Percentiles rank a stretch among this genome's conserved stretches.
phyloP scores from a whole-genome alignment of 352 stramenopile genomes.

The Peronospora farinosa region DNA sequence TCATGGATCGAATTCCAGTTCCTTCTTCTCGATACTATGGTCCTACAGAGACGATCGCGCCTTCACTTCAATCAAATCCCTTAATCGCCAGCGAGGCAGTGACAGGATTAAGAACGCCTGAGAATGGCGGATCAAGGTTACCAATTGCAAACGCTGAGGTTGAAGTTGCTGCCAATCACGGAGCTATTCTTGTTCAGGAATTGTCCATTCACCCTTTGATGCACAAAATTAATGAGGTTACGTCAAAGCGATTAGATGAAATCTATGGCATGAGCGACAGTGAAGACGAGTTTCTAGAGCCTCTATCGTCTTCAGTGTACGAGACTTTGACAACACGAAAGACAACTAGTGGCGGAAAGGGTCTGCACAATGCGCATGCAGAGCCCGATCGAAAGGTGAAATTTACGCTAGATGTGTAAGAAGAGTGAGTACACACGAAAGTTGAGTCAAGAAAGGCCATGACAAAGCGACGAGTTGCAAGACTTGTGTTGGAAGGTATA shows the following conservation, averaged over 20 bases:
- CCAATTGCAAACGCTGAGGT: constrained; percentile 11
- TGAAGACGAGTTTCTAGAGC: constrained; percentile 71
- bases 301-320: constrained; percentile 47
- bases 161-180: constrained; percentile 29
- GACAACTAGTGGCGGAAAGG: constrained; percentile 17
- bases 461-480: background rate
- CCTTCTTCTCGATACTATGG: constrained; percentile 49
- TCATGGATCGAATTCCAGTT: constrained; percentile 72
- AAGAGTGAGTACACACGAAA: background rate
- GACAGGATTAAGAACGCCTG: background rate
- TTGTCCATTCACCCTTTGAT: constrained; percentile 42
- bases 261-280: constrained; percentile 85
- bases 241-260: constrained; percentile 55
- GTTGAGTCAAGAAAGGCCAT: background rate
- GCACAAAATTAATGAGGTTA: constrained; percentile 48
- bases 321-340: constrained; percentile 41
- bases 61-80: constrained; percentile 25
- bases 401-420: constrained; percentile 49
- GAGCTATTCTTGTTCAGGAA: constrained; percentile 61
- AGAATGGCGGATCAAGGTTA: constrained; percentile 7
- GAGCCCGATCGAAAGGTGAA: constrained; percentile 43
- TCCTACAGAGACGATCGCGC: constrained; percentile 42
- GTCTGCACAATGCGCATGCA: constrained; percentile 17
- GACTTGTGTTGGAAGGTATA: constrained; percentile 1
- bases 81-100: background rate